A percentile compares a stretch with the other conserved stretches of the same genome.
Conservation (phyloP, 2,329 filamentous ascomycete genomes). For the Fusarium torulosum region DNA sequence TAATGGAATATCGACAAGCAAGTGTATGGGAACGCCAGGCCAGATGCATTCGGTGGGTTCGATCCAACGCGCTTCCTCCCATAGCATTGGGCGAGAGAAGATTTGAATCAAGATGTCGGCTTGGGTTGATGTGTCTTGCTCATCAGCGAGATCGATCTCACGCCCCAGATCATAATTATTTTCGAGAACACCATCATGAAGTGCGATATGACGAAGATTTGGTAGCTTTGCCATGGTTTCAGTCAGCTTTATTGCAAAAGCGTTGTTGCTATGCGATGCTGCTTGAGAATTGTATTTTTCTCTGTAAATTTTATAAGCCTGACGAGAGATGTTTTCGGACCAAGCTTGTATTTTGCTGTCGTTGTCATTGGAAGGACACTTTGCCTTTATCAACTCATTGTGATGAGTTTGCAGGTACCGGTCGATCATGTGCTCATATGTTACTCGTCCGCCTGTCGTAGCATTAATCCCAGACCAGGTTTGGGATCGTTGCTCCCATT, state of each 20-base stretch:
- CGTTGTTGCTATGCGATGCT: accelerated
- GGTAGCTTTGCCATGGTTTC: not conserved
- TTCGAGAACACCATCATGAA: not conserved
- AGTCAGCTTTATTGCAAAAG: accelerated
- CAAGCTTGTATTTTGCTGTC: not conserved
- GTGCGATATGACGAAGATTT: not conserved
- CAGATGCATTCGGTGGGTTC: not conserved
- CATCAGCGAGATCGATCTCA: not conserved
- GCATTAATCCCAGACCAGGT: too few species aligned
- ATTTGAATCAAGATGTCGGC: not conserved
- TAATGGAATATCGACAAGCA: not conserved
- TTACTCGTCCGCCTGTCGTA: accelerated
- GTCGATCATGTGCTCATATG: not conserved
- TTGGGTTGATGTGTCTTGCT: not conserved
- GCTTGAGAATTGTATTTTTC: not conserved
- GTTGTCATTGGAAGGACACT: not conserved
- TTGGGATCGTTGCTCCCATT: not conserved
- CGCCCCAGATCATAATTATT: not conserved
- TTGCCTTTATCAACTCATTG: not conserved
- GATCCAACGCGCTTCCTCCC: not conserved
- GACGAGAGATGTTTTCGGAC: accelerated
- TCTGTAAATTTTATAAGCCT: not conserved
- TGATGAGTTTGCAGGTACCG: accelerated
- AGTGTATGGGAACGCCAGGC: not conserved
- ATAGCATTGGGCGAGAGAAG: not conserved